Percentiles rank a stretch among this genome's conserved stretches.
phyloP scores from a whole-genome alignment of 176 grass and related monocot species.

The Eremochloa ophiuroides region DNA sequence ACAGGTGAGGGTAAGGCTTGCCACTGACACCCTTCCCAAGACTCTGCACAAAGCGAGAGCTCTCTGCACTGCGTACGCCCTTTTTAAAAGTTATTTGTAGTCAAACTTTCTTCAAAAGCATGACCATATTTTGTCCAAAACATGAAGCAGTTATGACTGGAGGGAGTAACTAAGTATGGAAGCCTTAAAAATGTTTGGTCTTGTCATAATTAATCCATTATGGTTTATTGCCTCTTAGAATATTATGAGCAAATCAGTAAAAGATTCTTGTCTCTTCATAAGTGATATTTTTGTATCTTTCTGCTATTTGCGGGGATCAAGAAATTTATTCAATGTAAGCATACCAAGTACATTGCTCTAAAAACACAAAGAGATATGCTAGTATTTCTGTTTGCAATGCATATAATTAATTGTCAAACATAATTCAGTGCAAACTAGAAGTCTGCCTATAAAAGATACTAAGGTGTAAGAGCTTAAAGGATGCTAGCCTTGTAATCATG shows the following conservation, averaged over 20 bases:
- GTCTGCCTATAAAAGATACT: background rate
- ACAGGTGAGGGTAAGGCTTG: no score
- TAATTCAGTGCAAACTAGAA: background rate
- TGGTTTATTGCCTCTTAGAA: background rate
- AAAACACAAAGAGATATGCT: background rate
- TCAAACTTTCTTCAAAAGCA: background rate
- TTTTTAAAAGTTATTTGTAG: no score
- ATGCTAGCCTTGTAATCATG: background rate
- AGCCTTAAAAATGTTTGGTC: background rate
- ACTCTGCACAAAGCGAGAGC: no score
- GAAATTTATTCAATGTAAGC: background rate
- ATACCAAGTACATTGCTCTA: background rate
- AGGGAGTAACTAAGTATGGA: background rate
- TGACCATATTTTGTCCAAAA: background rate
- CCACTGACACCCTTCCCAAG: no score
- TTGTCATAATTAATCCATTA: background rate
- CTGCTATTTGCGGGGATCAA: background rate
- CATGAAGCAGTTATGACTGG: background rate
- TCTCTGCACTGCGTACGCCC: no score
- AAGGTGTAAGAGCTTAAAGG: background rate
- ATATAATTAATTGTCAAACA: background rate
- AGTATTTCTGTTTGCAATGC: background rate
- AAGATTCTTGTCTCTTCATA: background rate
- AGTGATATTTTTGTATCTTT: background rate
- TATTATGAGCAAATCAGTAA: background rate